Conservation (phyloP, 164 flowering plant species). For the Echeveria elegans region DNA sequence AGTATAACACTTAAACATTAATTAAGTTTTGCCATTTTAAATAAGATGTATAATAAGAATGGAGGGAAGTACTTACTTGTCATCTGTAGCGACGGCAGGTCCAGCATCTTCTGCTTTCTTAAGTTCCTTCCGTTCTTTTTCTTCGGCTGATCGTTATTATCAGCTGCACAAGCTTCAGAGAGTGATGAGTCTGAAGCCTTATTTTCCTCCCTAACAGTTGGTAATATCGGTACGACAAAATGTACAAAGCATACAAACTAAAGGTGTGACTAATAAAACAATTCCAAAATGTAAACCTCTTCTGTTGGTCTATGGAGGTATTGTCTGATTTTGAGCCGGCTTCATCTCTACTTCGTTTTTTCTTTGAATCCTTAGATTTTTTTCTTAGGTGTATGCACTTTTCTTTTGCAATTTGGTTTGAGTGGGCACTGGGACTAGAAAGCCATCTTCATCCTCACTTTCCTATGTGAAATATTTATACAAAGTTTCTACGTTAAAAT, state of each 20-base stretch:
- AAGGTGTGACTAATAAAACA: background rate
- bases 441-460: constrained; percentile 99
- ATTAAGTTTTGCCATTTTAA: too few relatives aligned
- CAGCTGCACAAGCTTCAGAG: constrained; percentile 17
- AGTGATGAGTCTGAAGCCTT: constrained; percentile 12
- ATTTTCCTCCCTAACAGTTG: constrained; percentile 14
- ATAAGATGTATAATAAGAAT: too few relatives aligned
- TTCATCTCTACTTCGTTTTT: constrained; percentile 25
- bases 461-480: too few relatives aligned
- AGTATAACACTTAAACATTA: too few relatives aligned
- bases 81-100: constrained; percentile 10
- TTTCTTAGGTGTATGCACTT: constrained; percentile 10
- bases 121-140: constrained; percentile 31
- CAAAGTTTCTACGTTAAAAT: too few relatives aligned
- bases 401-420: constrained; percentile 14
- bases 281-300: constrained; percentile 25
- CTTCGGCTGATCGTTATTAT: constrained; percentile 26
- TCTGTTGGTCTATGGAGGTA: constrained; percentile 26
- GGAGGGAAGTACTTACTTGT: too few relatives aligned
- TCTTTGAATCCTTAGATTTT: constrained; percentile 22
- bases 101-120: constrained; percentile 18
- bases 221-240: background rate
- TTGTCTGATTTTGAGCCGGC: constrained; percentile 9
- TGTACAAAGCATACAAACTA: background rate
- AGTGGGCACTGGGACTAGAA: constrained; percentile 35